These are phyloP conservation scores for Fusarium sp. DNA, from an alignment of 2,329 filamentous ascomycete genomes.

Conservation along the genomic window DNA sequence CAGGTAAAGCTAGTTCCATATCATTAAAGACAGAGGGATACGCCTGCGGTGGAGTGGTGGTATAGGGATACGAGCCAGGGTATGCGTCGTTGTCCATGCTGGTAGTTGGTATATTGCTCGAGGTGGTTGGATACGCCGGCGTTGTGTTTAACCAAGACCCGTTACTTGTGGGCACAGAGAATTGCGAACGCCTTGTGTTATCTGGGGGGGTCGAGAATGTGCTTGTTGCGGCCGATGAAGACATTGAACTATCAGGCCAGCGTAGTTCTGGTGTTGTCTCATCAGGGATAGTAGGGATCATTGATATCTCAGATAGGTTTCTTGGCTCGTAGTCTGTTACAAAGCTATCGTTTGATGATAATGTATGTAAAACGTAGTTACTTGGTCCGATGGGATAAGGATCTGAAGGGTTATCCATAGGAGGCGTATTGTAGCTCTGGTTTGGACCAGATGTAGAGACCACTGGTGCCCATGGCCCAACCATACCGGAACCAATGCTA, in stretches of 20 bases:
- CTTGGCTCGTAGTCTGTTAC: constrained; percentile 43
- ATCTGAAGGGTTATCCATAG: constrained; percentile 34
- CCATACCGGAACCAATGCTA: constrained; percentile 27
- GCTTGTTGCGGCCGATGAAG: constrained; percentile 63
- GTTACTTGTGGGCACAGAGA: constrained; percentile 48
- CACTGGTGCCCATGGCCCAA: constrained; percentile 43
- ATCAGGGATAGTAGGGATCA: constrained; percentile 46
- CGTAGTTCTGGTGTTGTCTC: constrained; percentile 33
- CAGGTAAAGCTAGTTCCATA: constrained; percentile 49
- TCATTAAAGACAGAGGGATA: constrained; percentile 55
- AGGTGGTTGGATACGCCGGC: constrained; percentile 45
- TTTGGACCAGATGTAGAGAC: constrained; percentile 16
- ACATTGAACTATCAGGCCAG: constrained; percentile 58
- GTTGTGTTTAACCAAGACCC: constrained; percentile 53
- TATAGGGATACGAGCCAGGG: constrained; percentile 49
- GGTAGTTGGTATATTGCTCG: constrained; percentile 33
- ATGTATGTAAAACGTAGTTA: constrained; percentile 44
- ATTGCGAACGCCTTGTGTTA: constrained; percentile 48
- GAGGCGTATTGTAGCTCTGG: constrained; percentile 26
- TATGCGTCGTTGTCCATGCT: constrained; percentile 42
- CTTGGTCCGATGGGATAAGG: constrained; percentile 38
- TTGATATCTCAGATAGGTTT: constrained; percentile 40
- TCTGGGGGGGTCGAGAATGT: constrained; percentile 63
- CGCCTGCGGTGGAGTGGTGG: constrained; percentile 48
- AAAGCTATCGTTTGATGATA: constrained; percentile 35